These are phyloP conservation scores for Mortierella sp. DNA, from an alignment of 371 early-diverging fungal genomes.

Conservation along the genomic window DNA sequence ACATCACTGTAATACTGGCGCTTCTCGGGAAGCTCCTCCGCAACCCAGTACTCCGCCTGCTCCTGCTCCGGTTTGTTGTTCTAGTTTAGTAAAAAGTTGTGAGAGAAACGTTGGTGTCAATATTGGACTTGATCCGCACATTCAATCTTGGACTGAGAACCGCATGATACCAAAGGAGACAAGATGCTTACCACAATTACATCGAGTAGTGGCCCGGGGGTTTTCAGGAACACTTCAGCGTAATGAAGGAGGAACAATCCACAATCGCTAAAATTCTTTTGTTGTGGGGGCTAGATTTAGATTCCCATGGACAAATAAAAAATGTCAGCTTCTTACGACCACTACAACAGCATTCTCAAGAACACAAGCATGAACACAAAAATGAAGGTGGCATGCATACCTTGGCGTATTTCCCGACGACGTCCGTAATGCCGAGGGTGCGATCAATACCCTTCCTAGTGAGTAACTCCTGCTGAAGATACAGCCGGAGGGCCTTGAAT, in stretches of 20 bases:
- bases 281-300: constrained; percentile 57
- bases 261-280: constrained; percentile 74
- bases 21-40: constrained; percentile 20
- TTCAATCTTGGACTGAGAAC: not conserved
- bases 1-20: constrained; percentile 35
- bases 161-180: not conserved
- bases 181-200: constrained; percentile 39
- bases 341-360: no score
- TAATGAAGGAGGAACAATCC: constrained; percentile 73
- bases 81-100: not conserved
- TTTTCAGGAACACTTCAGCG: constrained; percentile 62
- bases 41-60: constrained; percentile 22
- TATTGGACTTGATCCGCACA: not conserved
- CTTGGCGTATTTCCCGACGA: constrained; percentile 56
- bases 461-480: constrained; percentile 55
- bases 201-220: constrained; percentile 53
- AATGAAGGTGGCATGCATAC: not conserved
- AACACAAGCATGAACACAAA: not conserved
- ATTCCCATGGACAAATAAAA: no score
- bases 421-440: constrained; percentile 15
- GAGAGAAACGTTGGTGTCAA: no score
- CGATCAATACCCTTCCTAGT: constrained; percentile 34
- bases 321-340: no score
- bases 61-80: constrained; percentile 18
- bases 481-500: constrained; percentile 57